These are phyloP conservation scores for Aspergillus piperis DNA, from an alignment of 2,329 filamentous ascomycete species.

Conservation along the genomic window DNA sequence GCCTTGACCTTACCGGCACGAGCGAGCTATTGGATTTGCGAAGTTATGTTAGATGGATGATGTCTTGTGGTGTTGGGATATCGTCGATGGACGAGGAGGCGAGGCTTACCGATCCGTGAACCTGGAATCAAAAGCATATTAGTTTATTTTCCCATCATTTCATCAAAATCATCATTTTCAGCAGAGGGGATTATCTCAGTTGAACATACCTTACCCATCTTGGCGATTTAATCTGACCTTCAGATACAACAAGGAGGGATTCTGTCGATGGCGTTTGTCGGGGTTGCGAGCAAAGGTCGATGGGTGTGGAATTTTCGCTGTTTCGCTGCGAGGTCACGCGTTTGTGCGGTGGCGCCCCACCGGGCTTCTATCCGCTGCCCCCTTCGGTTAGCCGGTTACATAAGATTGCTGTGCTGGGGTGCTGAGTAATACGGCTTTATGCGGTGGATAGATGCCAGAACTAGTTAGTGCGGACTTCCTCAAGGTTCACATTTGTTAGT, in stretches of 20 bases:
- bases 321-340: constrained; percentile 15
- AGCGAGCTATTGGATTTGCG: constrained; percentile 17
- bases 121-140: constrained; percentile 8
- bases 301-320: constrained; percentile 15
- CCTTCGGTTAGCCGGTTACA: constrained; percentile 9
- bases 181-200: not conserved
- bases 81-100: not conserved
- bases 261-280: constrained; percentile 15
- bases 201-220: constrained; percentile 18
- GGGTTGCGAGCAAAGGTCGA: constrained; percentile 10
- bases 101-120: constrained; percentile 17
- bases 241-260: constrained; percentile 7
- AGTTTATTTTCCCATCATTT: not conserved
- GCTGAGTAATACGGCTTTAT: too few species aligned
- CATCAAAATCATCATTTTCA: not conserved
- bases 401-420: not conserved
- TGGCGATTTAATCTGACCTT: constrained; percentile 11
- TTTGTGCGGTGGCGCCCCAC: constrained; percentile 16
- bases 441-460: too few species aligned
- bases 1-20: constrained; percentile 30
- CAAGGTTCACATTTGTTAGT: too few species aligned
- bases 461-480: too few species aligned
- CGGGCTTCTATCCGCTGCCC: not conserved
- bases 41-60: not conserved
- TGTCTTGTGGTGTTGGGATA: not conserved